These are phyloP conservation scores for Aureobasidium lini DNA, from an alignment of 2,329 filamentous ascomycete species.

Conservation along the genomic window DNA sequence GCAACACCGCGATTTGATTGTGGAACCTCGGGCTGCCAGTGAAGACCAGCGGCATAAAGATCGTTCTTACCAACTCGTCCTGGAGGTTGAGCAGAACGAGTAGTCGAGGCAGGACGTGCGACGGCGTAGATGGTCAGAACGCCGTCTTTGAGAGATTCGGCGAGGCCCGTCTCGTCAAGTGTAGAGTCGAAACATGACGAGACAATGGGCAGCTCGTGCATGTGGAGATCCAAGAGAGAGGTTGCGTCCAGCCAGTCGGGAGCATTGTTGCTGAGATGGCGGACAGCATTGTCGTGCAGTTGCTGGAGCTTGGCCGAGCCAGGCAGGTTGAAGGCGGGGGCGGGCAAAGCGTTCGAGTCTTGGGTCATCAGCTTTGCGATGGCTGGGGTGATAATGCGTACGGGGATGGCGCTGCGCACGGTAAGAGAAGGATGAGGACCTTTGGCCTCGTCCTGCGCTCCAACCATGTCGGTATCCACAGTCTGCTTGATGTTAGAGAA, in stretches of 20 bases:
- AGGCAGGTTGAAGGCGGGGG: slow-evolving; percentile 17
- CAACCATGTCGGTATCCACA: neutral
- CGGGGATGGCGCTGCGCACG: slow-evolving; percentile 12
- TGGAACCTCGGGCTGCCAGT: slow-evolving; percentile 23
- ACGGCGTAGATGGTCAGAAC: slow-evolving; percentile 25
- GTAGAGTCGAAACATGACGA: slow-evolving; percentile 18
- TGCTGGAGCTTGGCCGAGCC: slow-evolving; percentile 19
- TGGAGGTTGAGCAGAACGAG: neutral
- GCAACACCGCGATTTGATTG: slow-evolving; percentile 29
- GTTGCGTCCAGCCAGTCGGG: slow-evolving; percentile 11
- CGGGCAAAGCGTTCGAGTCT: slow-evolving; percentile 13
- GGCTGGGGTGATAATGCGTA: slow-evolving; percentile 26
- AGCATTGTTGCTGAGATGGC: slow-evolving; percentile 20
- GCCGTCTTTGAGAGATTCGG: slow-evolving; percentile 19
- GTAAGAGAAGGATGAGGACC: neutral
- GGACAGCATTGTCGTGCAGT: slow-evolving; percentile 20
- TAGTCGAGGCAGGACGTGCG: slow-evolving; percentile 14
- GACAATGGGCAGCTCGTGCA: slow-evolving; percentile 24
- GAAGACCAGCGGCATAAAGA: slow-evolving; percentile 22
- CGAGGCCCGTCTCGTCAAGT: slow-evolving; percentile 18
- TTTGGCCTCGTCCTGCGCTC: neutral
- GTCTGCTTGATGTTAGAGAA: neutral
- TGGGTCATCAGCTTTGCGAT: slow-evolving; percentile 15
- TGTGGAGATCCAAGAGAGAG: slow-evolving; percentile 24
- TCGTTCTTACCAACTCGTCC: slow-evolving; percentile 19